Evolutionary conservation across 2,329 filamentous ascomycete genomes (phyloP), one percentile per base, ranked within the genome.

Genomic region (Nemania abortiva): DNA sequence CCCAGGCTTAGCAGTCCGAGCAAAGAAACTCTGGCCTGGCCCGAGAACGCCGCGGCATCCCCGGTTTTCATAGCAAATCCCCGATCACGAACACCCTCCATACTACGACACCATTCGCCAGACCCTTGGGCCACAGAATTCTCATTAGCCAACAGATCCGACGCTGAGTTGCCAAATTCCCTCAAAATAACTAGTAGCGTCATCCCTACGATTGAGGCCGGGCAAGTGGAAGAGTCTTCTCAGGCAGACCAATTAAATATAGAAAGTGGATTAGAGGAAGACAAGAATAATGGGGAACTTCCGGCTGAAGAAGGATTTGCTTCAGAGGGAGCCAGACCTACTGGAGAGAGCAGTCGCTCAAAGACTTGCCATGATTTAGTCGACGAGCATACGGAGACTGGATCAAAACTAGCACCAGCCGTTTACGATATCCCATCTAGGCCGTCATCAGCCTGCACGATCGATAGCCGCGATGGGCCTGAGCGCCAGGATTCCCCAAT

Each of bases 401-500:
- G 58, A 45, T 65, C 58, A 63, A 70, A 65, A 13, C 63, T 59
- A 18, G 72, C 65, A 20, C 58, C 65, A 5, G 68, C 72, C 47
- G 62, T 69, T 2, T 66, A 70, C 24, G 74, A 77, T 34, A 54
- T 57, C 13, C 68, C 69, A 29, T 78, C 78, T 24, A 73, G 76
- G 42, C 72, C 77, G 22, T 76, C 76, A 2, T 78, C 77, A 5
- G 70, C 74, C 1, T 74, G 72, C 49, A 78, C 78, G 10, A 37
- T 69, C 10, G 77, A 78, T 59, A 79, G 78, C 58, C 76, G 72
- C 27, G 70, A 67, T 20, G 75, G 72, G 13, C 72, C 74, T 10
- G 79, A 79, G 0, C 76, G 74, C 2, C 80, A 79, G 60, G 82
- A 84, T 58, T 85, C 83, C 0, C 83, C 83, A 1, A 82, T 83